Base-by-base conservation (phyloP, 805 yeast species). In the Cyberlindnera subsufficiens region DNA sequence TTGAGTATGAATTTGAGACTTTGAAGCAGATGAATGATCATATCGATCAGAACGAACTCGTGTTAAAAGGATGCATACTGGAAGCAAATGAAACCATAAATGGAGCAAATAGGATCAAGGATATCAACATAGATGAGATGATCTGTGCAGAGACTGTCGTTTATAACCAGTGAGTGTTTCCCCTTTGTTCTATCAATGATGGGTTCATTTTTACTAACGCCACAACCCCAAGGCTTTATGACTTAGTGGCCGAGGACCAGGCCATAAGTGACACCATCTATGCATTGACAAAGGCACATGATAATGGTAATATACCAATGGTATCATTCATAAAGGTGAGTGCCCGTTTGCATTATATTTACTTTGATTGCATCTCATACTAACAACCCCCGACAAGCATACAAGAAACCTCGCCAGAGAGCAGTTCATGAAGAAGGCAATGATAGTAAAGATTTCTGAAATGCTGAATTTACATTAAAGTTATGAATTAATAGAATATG, bases 181-280 rank as follows among this genome's bases (percentile, higher is more conserved):
- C 13, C 10, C 15, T 20, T n/a, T 14, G 9, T 17, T 16, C 34
- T 9, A 13, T 31, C 20, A 19, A 7, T 13, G n/a, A 9, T 11
- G 8, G n/a, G 11, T 30, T 18, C 9, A 35, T 13, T 10, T 34
- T 15, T 20, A 43, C 43, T 43, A 43, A 43, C 46, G 32, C 15
- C 18, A 15, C 31, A n/a, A n/a, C n/a, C n/a, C n/a, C 6, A 35
- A 44, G 50, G 32, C 54, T 83, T 13, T 82, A 84, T 55, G 74
- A 74, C 17, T 64, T 82, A 1, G 76, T 77, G 0, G 74, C 89
- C 16, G 81, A 77, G 32, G 86, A 84, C 40, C 71, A 73, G 46
- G 86, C 95, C 1, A 72, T 81, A n/a, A 74, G 75, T 27, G 96
- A 90, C 56, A 69, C 90, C 0, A 65, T 78, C 6, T 69, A 74